These are phyloP conservation scores for Erythrobasidium hasegawianum DNA, from an alignment of 1,284 basidiomycete species.

Conservation along the genomic window DNA sequence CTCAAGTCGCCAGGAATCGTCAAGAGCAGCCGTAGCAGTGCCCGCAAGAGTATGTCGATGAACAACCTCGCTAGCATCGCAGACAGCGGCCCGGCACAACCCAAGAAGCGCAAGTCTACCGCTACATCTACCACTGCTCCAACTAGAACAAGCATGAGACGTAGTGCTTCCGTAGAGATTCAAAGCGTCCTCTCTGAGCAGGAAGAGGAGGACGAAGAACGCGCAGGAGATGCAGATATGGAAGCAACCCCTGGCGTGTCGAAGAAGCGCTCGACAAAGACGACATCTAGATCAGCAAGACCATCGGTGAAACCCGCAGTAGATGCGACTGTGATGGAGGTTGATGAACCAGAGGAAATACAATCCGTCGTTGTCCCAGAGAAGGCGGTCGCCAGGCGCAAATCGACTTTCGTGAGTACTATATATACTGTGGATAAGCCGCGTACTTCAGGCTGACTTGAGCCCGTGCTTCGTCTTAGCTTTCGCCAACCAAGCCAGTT, in stretches of 20 bases:
- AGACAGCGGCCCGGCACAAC: neutral
- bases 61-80: slow-evolving; percentile 1
- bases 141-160: slow-evolving; percentile 34
- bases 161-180: slow-evolving; percentile 35
- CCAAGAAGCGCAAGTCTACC: slow-evolving; percentile 27
- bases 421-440: no score
- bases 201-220: slow-evolving; percentile 21
- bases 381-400: neutral
- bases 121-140: slow-evolving; percentile 37
- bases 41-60: slow-evolving; percentile 1
- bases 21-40: neutral
- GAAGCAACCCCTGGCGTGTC: neutral
- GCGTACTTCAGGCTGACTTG: neutral
- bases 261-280: slow-evolving; percentile 13
- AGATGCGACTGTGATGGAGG: neutral
- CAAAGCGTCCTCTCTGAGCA: slow-evolving; percentile 26
- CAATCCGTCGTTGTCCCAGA: neutral
- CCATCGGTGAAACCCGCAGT: neutral
- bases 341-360: neutral
- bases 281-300: neutral
- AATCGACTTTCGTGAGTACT: neutral
- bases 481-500: slow-evolving; percentile 4
- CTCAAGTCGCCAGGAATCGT: neutral
- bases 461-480: neutral
- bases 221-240: slow-evolving; percentile 12